Base-by-base conservation (phyloP, 192 early-diverging fungal genomes). In the Backusella circina region DNA sequence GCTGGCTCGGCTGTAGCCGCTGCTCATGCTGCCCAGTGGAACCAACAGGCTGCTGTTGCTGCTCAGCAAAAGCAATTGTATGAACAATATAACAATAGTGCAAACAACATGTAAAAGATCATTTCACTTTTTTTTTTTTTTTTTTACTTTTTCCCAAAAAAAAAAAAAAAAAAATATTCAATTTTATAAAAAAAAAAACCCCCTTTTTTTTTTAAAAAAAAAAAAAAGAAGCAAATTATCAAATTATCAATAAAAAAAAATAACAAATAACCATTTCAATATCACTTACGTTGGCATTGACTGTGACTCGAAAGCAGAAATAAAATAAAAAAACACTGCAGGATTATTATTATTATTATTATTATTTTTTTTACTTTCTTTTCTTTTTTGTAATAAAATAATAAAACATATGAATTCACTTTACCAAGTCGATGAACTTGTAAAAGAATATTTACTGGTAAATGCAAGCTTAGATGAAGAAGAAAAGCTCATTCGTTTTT, bases 381-480 rank as follows among this genome's bases (percentile, higher is more conserved):
- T 66, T 32, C n/a, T 31, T 66, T 35, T 13, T n/a, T 33, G 13
- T 18, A 18, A n/a, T n/a, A 33, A 30, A 18, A 33, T 66, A 47
- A 47, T 41, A 41, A 47, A 18, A n/a, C 44, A 47, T 44, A 91
- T 91, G 89, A 88, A 91, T 73, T 89, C 89, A 37, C 81, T 89
- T 54, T 79, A 81, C 23, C 87, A 89, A 72, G 84, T 91, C 31
- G 89, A 91, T 69, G 89, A 91, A 37, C 82, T 91, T 23, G 84
- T 91, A 44, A 89, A 88, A 71, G 89, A 91, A 79, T 91, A 91
- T 77, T 82, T 91, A 51, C 65, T 91, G 75, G 89, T 91, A 87
- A 31, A 70, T 30, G 7, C 33, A 67, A 8, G 39, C 39, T 47
- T 47, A 68, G 35, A 33, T 35, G 21, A 69, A 39, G 21, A 69